Conservation (phyloP, 371 early-diverging fungal genomes). For the Mucor velutinosus region DNA sequence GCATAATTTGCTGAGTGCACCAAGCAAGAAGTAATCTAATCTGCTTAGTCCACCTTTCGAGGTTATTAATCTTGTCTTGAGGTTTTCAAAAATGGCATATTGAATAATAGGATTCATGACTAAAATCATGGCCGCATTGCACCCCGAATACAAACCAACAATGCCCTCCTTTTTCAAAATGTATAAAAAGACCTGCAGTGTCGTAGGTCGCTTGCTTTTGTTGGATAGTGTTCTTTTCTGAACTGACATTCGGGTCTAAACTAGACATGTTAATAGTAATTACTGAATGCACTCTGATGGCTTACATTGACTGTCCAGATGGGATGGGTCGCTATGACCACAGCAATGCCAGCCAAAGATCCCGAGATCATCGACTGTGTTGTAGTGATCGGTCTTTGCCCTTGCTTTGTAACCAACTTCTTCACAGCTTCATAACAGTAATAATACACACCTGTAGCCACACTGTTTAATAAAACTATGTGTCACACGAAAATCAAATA, state of each 20-base stretch:
- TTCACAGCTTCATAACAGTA: conserved; percentile 93
- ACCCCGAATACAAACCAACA: conserved; percentile 82
- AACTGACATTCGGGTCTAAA: conserved; percentile 64
- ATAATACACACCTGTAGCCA: conserved; percentile 73
- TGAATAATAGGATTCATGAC: conserved; percentile 97
- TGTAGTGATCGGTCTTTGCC: conserved; percentile 52
- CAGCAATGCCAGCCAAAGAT: conserved; percentile 82
- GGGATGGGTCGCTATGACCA: conserved; percentile 84
- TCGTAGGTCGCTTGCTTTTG: conserved; percentile 35
- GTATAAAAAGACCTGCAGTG: conserved; percentile 49
- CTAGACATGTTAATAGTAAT: neutral
- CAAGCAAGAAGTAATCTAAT: conserved; percentile 90
- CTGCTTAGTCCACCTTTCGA: conserved; percentile 59
- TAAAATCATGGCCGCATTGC: conserved; percentile 87
- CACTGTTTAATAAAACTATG: neutral
- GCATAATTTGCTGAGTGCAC: conserved; percentile 89
- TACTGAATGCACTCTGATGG: too few relatives aligned
- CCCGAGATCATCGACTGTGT: conserved; percentile 83
- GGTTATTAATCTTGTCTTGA: conserved; percentile 68
- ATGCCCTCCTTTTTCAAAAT: conserved; percentile 88
- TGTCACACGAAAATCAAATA: conserved; percentile 1
- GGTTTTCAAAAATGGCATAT: conserved; percentile 88
- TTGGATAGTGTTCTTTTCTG: conserved; percentile 46
- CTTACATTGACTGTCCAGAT: conserved; percentile 91
- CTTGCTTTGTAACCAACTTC: conserved; percentile 13